Evolutionary conservation across 768 basidiomycete genomes (phyloP).

Genomic region (Strobilomyces echinocephalus): DNA sequence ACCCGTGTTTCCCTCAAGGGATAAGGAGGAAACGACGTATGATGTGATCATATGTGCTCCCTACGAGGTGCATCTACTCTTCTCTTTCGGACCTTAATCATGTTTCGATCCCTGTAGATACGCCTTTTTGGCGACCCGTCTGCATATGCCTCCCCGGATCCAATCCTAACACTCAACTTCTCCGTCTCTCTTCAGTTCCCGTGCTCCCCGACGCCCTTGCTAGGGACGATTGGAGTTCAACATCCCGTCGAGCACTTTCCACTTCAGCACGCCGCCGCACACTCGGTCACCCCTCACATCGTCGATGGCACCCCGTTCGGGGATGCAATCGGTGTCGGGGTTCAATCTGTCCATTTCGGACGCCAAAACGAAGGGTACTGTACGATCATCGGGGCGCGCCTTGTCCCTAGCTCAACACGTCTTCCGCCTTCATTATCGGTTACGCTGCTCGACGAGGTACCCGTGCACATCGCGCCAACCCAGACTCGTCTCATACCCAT

Average conservation of each 20-base stretch:
- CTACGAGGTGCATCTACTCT: constrained; percentile 56
- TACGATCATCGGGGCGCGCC: constrained; percentile 36
- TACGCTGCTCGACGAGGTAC: constrained; percentile 14
- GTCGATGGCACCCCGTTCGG: constrained; percentile 76
- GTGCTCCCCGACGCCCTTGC: background rate
- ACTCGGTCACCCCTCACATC: constrained; percentile 63
- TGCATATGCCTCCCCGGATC: constrained; percentile 37
- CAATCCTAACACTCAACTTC: constrained; percentile 54
- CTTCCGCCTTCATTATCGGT: constrained; percentile 17
- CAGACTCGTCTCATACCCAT: constrained; percentile 63
- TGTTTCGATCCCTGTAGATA: constrained; percentile 44
- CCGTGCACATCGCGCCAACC: constrained; percentile 47
- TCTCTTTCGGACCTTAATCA: background rate
- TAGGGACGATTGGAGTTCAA: background rate
- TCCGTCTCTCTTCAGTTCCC: constrained; percentile 39
- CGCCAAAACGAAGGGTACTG: constrained; percentile 40
- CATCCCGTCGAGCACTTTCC: background rate
- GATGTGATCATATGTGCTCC: constrained; percentile 73
- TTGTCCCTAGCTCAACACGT: background rate
- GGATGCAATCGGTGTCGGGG: constrained; percentile 57
- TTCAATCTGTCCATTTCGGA: constrained; percentile 41
- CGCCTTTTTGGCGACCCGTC: constrained; percentile 78
- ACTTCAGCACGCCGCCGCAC: constrained; percentile 43
- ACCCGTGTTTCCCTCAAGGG: constrained; percentile 37
- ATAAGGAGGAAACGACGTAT: constrained; percentile 47